phyloP scores from a whole-genome alignment of 164 flowering plant species.

The Macadamia tetraphylla region DNA sequence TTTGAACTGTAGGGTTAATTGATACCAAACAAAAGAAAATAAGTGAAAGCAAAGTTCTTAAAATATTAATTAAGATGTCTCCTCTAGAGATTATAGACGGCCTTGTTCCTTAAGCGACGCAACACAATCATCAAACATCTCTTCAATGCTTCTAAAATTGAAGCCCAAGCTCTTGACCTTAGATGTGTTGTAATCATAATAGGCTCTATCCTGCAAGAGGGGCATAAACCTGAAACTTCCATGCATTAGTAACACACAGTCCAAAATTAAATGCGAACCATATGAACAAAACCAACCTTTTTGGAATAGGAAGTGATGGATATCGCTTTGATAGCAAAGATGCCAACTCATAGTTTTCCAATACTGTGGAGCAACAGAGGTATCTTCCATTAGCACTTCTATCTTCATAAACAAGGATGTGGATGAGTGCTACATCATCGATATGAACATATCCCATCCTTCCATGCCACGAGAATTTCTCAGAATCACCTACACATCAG shows the following conservation, averaged over 20 bases:
- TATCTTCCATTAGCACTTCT: conserved; percentile 57
- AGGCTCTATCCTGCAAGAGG: conserved; percentile 26
- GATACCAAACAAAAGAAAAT: no score
- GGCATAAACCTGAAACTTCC: conserved; percentile 38
- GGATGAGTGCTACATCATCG: conserved; percentile 79
- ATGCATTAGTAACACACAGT: no score
- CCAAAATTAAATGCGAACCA: no score
- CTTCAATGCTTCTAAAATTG: conserved; percentile 62
- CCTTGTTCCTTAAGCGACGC: conserved; percentile 61
- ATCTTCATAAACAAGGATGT: conserved; percentile 70
- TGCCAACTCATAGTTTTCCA: conserved; percentile 52
- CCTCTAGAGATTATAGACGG: conserved; percentile 9
- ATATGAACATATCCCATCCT: conserved; percentile 95
- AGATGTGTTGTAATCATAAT: conserved; percentile 56
- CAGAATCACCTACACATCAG: conserved; percentile 49
- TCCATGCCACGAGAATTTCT: conserved; percentile 64
- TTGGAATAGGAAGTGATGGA: conserved; percentile 57
- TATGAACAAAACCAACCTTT: conserved; percentile 29
- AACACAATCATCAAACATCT: conserved; percentile 87
- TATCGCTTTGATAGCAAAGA: conserved; percentile 44
- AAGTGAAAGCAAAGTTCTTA: no score
- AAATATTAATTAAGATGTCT: no score
- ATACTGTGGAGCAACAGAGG: conserved; percentile 60
- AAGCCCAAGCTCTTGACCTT: conserved; percentile 65
- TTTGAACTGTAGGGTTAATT: no score